Evolutionary conservation across 2,329 filamentous ascomycete genomes (phyloP).

Genomic region (Botrytis deweyae): DNA sequence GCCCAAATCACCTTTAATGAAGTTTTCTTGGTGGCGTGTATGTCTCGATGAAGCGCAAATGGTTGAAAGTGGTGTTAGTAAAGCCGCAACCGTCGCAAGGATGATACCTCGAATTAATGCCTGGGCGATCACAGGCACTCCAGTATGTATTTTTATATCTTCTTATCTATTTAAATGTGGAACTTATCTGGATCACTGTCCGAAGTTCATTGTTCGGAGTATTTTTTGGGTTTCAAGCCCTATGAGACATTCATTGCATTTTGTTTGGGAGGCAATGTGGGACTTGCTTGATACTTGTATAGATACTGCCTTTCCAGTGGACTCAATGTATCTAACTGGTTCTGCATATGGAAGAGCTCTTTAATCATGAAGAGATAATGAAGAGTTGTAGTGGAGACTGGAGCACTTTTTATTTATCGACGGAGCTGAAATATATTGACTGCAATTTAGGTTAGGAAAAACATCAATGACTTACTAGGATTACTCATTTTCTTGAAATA

Average conservation of each 20-base stretch:
- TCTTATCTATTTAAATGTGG: background rate
- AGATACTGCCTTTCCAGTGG: background rate
- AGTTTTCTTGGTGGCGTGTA: conserved; percentile 82
- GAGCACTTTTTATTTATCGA: background rate
- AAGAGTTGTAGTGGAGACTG: background rate
- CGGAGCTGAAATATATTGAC: background rate
- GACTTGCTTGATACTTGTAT: background rate
- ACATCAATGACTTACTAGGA: conserved; percentile 75
- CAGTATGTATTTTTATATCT: conserved; percentile 51
- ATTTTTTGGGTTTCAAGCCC: background rate
- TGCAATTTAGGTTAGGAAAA: conserved; percentile 49
- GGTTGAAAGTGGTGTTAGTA: conserved; percentile 84
- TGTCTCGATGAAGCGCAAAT: conserved; percentile 82
- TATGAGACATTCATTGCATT: background rate
- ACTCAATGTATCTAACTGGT: background rate
- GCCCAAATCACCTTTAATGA: conserved; percentile 71
- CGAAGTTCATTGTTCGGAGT: background rate
- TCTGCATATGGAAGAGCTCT: background rate
- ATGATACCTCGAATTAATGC: conserved; percentile 80
- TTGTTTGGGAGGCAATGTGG: background rate
- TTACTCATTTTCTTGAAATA: conserved; percentile 78
- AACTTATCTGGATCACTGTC: background rate
- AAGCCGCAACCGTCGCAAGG: conserved; percentile 76
- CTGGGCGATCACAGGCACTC: conserved; percentile 92
- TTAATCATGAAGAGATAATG: too few relatives aligned